Base-by-base conservation (phyloP, 1,139 yeast species). In the Pichia sp. region DNA sequence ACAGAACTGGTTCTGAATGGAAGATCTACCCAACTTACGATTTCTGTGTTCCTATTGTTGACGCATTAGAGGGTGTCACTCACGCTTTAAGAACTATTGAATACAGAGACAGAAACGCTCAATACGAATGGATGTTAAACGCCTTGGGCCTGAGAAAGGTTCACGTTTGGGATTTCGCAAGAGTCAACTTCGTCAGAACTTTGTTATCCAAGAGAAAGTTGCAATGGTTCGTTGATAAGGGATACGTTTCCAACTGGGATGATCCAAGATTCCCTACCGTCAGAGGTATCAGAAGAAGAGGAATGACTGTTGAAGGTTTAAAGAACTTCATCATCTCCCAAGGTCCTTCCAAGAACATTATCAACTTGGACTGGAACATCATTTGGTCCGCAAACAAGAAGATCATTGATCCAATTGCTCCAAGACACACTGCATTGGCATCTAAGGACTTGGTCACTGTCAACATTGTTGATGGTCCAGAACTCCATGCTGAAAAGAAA, bases 231-330 rank as follows among this genome's bases (percentile, higher is more conserved):
- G 97, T 91, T 47, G 96, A 91, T 68, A 81, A 85, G 60, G 67
- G 74, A 27, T 71, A 79, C 51, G 98, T 91, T 42, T 55, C 73
- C 25, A 87, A 86, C 65, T 91, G 98, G 98, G 96, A 88, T 58
- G 98, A 91, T 64, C 97, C 98, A 53, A 76, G 98, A 63, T 91
- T 91, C 87, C 98, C 98, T 50, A 91, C 98, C 33, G 95, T 88
- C 29, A 79, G 96, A 65, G 97, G 97, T 69, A 96, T 88, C 38
- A 84, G 96, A 71, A 80, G 97, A 73, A 83, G 98, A 69, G 98
- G 98, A 69, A 91, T 91, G 97, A 79, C 96, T 31, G 93, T 91
- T 46, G 96, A 91, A 66, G 97, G 96, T 49, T 76, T 91, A 60
- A 77, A 91, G 63, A 83, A 83, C 68, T 91, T 88, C 55, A 84